Base-by-base conservation (phyloP, 768 basidiomycete genomes). In the Xerocomus potaroensis region DNA sequence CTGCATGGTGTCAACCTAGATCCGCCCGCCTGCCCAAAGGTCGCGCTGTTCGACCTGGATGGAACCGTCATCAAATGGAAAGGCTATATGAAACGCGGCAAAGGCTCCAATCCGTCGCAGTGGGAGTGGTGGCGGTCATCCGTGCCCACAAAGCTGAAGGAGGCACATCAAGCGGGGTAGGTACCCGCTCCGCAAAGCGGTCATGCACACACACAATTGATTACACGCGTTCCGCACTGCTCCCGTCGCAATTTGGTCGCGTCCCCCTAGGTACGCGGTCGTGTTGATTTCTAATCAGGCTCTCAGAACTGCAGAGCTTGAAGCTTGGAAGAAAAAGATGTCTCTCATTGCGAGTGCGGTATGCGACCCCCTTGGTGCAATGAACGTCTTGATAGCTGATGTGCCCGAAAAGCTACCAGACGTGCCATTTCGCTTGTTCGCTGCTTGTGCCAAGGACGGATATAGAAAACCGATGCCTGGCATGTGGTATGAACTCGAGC, bases 391-490 rank as follows among this genome's bases (percentile, higher is more conserved):
- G 26, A 27, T 27, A 10, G 5, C 26, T 27, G 26, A 27, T 27
- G 26, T 27, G 5, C 26, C 26, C 10, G n/a, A n/a, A n/a, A n/a
- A 92, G 90, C 65, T 92, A n/a, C 74, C 80, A 0, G 70, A 77
- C 15, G 70, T 89, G 1, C 90, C 91, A 0, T 85, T 96, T 57
- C 80, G 78, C 35, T 54, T 95, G 29, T 76, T 92, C 46, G 92
- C 87, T 8, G 91, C 91, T 0, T 80, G 76, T 2, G 79, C 74
- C 5, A 81, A 75, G 53, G 91, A 95, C 56, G 73, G 73, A 26
- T 90, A 79, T 56, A 73, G 93, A 14, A 96, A 96, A 64, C 93
- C 93, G 4, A 84, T 89, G 73, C 80, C 79, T 10, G 91, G 91
- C 3, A 91, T 94, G 77, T 95, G 85, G 83, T 71, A 77, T 47